Evolutionary conservation across 2,329 filamentous ascomycete species (phyloP).

Genomic region (Penicillium sp.): DNA sequence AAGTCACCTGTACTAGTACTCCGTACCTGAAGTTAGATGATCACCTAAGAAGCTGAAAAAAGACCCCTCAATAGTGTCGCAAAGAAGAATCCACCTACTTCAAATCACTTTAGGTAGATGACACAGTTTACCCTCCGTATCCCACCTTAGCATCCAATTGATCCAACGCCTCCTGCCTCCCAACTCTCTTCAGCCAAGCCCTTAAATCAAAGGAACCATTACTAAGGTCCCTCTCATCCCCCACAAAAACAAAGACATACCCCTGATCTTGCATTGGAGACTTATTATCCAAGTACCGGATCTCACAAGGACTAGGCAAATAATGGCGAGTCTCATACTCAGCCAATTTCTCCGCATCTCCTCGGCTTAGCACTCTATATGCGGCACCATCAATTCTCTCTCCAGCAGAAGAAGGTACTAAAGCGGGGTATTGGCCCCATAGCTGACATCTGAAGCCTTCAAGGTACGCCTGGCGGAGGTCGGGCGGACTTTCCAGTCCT

Average conservation of each 20-base stretch:
- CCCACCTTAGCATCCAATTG: background rate
- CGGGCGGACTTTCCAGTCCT: conserved; percentile 11
- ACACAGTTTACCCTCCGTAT: background rate
- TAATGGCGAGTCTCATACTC: conserved; percentile 21
- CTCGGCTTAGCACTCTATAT: conserved; percentile 17
- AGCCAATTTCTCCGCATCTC: conserved; percentile 18
- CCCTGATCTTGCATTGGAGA: background rate
- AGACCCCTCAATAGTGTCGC: background rate
- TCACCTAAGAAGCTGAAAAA: no score
- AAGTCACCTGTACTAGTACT: background rate
- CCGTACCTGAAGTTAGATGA: no score
- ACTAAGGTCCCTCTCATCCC: conserved; percentile 21
- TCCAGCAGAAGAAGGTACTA: conserved; percentile 6
- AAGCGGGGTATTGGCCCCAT: conserved; percentile 27
- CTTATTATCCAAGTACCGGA: conserved; percentile 13
- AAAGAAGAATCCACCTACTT: background rate
- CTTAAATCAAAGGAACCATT: conserved; percentile 25
- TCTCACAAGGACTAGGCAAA: conserved; percentile 6
- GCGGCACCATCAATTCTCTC: conserved; percentile 17
- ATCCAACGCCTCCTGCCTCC: conserved; percentile 6
- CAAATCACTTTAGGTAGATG: background rate
- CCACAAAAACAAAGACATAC: conserved; percentile 25
- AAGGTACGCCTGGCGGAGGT: conserved; percentile 22
- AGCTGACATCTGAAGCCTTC: conserved; percentile 23
- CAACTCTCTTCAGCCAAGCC: conserved; percentile 21